phyloP scores from a whole-genome alignment of 495 filamentous ascomycete species.

The Xylaria intraflava region DNA sequence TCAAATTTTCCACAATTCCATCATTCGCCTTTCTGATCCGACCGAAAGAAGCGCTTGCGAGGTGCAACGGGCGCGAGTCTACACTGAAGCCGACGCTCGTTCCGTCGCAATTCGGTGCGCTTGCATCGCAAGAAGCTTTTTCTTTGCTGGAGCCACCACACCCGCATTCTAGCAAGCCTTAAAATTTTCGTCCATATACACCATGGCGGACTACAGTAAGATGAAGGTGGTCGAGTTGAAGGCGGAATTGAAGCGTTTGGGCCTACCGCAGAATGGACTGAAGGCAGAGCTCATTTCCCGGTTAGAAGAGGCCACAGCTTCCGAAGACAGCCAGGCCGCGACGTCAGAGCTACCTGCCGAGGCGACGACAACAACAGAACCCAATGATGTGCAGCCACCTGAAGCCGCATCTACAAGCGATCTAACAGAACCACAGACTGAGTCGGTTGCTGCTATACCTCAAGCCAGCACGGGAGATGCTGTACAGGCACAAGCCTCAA shows the following conservation, averaged over 20 bases:
- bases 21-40: background rate
- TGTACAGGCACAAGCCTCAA: conserved; percentile 8
- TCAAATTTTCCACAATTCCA: background rate
- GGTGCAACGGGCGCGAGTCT: background rate
- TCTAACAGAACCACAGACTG: background rate
- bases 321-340: conserved; percentile 11
- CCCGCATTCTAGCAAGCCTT: background rate
- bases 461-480: conserved; percentile 1
- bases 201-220: conserved; percentile 50
- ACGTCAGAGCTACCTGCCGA: conserved; percentile 9
- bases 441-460: background rate
- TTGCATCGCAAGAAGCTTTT: background rate
- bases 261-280: conserved; percentile 47
- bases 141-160: background rate
- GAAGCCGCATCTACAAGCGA: conserved; percentile 8
- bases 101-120: background rate
- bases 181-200: background rate
- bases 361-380: conserved; percentile 2
- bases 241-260: conserved; percentile 50
- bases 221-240: conserved; percentile 56
- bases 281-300: conserved; percentile 53
- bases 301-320: conserved; percentile 32
- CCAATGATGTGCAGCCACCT: conserved; percentile 9
- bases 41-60: background rate
- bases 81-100: background rate